Base-by-base conservation (phyloP, 1,284 basidiomycete species). In the Ustilago trichophora region DNA sequence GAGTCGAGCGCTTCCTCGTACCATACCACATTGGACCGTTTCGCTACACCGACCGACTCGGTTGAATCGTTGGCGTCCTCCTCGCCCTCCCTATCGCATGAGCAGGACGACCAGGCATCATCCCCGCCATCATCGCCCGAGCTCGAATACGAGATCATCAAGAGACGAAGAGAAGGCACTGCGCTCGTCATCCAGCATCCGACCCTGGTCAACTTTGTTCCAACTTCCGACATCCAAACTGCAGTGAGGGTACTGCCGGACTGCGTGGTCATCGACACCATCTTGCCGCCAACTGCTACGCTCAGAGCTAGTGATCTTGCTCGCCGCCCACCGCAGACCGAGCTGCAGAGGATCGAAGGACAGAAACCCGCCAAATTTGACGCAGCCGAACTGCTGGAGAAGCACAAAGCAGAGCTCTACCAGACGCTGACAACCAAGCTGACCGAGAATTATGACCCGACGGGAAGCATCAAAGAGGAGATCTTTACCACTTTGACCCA, bases 261-360 rank as follows among this genome's bases (percentile, higher is more conserved):
- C 31, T 42, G 69, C 3, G 52, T 73, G 22, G 51, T 75, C 27
- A 73, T 75, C 24, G 73, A 75, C 37, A 75, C 67, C 11, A 68
- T 73, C 37, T 47, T 71, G 13, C 73, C 73, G 0, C 73, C 73
- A 2, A 68, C 64, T 3, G 57, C 64, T 0, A 49, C 42, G 3
- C 33, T 52, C 7, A 44, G 49, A 12, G 16, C 44, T 2, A n/a
- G 12, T 13, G 16, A 44, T 16, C 12, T 16, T 2, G 11, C 10
- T 4, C 18, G 9, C 16, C 26, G 16, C 12, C 8, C 48, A 3
- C n/a, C 18, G 22, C 37, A 25, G 9, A 12, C 35, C 8, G 25
- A 18, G 11, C 13, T 18, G 10, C 9, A 25, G 10, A 11, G 18
- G 18, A 12, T 11, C 29, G n/a, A 22, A 29, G 15, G n/a, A 32